Evolutionary conservation across 768 basidiomycete genomes (phyloP), one percentile per base, ranked within the genome.

Genomic region (Phylloporus sp.): DNA sequence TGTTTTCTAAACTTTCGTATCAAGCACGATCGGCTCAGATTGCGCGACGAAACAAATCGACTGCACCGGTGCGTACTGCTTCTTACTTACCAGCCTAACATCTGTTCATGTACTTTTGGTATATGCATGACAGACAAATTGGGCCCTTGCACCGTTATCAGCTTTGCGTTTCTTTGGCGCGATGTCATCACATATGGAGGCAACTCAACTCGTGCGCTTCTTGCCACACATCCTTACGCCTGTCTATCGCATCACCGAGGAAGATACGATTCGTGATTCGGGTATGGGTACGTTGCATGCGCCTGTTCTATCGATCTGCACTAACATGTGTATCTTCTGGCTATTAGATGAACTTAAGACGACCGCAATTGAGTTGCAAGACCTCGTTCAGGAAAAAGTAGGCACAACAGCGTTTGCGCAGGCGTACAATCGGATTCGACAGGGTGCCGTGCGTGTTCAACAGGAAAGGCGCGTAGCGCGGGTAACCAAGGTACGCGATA

Each of bases 111-210:
- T 18, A 49, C 11, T 18, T 15, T 35, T 22, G 12, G 16, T 43
- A 11, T 42, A 23, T 23, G 8, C 35, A 61, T 42, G 57, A 43
- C 62, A 97, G 91, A 71, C 75, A 1, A 86, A 86, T 62, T 98
- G 95, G 93, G 75, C 82, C 5, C 80, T 87, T 26, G 88, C 92
- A 52, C 88, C 93, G 0, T 69, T 86, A 2, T 81, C 91, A 0
- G 80, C 87, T 36, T 67, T 99, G 40, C 85, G 90, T 15, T 97
- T 93, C 87, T 97, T 98, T 60, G 97, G 94, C 0, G 95, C 93
- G 0, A 92, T 97, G 84, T 71, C 82, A 3, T 82, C 86, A 2
- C 70, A 80, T 60, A 82, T 98, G 77, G 80, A 85, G 0, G 64
- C 74, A 0, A 54, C 63, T 0, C 70, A 74, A 16, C 73, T 91